A percentile compares a stretch with the other conserved stretches of the same genome.
Conservation (phyloP, 768 basidiomycete genomes). For the Trametes villosa region DNA sequence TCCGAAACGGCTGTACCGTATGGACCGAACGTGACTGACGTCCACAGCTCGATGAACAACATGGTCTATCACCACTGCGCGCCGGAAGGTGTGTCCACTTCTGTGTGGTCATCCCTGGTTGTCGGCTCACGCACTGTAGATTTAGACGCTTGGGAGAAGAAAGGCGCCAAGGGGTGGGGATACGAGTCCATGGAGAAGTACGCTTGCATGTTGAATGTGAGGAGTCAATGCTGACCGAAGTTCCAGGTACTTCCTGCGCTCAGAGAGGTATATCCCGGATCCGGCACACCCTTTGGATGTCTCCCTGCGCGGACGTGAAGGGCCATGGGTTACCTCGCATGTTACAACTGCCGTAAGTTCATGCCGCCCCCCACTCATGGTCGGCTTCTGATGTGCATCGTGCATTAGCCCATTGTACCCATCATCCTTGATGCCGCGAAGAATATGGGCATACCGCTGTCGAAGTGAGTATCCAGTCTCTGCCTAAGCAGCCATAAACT, state of each 20-base stretch:
- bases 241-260: constrained; percentile 27
- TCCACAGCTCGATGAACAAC: constrained; percentile 29
- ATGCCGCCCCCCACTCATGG: no score
- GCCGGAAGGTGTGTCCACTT: constrained; percentile 24
- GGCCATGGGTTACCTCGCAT: constrained; percentile 3
- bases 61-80: constrained; percentile 30
- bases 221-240: background rate
- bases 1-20: background rate
- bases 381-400: background rate
- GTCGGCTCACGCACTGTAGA: constrained; percentile 10
- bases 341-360: constrained; percentile 4
- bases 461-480: background rate
- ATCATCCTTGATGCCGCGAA: constrained; percentile 1
- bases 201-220: background rate
- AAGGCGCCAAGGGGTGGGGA: constrained; percentile 29
- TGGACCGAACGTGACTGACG: background rate
- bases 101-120: background rate
- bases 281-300: constrained; percentile 4
- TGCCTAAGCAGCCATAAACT: background rate
- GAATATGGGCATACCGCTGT: constrained; percentile 5
- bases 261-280: constrained; percentile 24
- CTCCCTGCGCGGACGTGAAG: constrained; percentile 4
- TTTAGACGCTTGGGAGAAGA: constrained; percentile 27
- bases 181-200: constrained; percentile 27
- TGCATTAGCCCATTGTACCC: constrained; percentile 2